phyloP scores from a whole-genome alignment of 306 rosid species.

The Betula pendula region DNA sequence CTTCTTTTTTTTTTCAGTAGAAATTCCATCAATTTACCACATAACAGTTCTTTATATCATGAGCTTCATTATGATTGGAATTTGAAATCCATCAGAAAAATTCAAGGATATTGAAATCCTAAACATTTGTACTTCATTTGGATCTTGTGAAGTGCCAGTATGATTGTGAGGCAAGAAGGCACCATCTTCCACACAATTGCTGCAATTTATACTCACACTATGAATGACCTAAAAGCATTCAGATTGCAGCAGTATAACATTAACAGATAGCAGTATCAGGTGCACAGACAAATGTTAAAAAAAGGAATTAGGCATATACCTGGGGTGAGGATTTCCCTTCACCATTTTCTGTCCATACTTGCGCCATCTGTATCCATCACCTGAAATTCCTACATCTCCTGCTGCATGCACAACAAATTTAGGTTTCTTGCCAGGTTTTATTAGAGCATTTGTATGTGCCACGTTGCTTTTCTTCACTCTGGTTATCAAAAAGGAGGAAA shows the following conservation, averaged over 20 bases:
- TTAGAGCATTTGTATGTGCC: slow-evolving; percentile 41
- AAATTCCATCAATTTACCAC: not conserved
- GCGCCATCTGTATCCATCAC: slow-evolving; percentile 97
- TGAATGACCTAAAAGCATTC: not conserved
- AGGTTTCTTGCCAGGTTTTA: slow-evolving; percentile 70
- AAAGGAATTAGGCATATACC: slow-evolving; percentile 44
- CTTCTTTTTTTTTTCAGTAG: no score
- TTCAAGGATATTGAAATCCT: no score
- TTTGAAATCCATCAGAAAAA: no score
- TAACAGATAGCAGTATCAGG: not conserved
- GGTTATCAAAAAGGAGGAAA: slow-evolving; percentile 38
- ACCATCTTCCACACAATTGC: no score
- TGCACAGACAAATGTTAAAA: not conserved
- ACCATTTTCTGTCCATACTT: slow-evolving; percentile 99
- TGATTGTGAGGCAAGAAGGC: no score
- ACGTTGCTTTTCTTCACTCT: slow-evolving; percentile 75
- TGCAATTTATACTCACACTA: not conserved
- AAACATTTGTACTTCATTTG: not conserved
- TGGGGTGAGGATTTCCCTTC: slow-evolving; percentile 90
- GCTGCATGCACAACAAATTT: slow-evolving; percentile 89
- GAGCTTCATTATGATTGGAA: not conserved
- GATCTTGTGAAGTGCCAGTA: not conserved
- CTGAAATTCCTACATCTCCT: slow-evolving; percentile 88
- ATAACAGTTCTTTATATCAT: not conserved
- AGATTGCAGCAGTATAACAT: not conserved